Evolutionary conservation across 805 yeast species (phyloP).

Genomic region (Sugiyamaella chiloensis): DNA sequence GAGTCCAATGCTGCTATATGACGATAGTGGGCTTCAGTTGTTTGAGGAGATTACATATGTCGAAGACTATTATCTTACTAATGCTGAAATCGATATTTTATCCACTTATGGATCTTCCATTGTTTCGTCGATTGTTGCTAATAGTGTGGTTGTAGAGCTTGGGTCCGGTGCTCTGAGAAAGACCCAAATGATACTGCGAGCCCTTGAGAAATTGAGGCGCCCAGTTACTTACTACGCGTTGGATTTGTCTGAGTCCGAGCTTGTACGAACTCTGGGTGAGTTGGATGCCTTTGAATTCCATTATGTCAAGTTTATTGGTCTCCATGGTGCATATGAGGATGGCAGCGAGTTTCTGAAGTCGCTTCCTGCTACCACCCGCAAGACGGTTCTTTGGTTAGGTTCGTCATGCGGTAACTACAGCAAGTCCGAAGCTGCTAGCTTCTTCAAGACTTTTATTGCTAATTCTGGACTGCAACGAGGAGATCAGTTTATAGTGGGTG

Average conservation of each 20-base stretch:
- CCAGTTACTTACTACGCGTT: background rate
- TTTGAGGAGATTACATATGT: background rate
- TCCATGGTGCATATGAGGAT: background rate
- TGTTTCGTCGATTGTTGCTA: background rate
- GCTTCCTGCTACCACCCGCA: background rate
- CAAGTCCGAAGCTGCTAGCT: background rate
- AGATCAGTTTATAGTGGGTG: constrained; percentile 1
- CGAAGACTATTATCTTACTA: constrained; percentile 1
- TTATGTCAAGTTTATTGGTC: background rate
- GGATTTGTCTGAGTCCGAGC: constrained; percentile 1
- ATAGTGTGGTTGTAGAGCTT: constrained; percentile 1
- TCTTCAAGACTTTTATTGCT: background rate
- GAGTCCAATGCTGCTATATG: constrained; percentile 3
- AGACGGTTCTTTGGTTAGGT: background rate
- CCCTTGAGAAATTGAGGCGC: background rate
- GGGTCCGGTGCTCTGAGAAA: constrained; percentile 1
- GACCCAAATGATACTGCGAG: background rate
- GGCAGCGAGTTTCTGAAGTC: background rate
- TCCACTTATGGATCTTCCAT: background rate
- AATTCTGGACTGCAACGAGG: background rate
- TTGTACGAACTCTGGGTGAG: background rate
- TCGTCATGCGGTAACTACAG: constrained; percentile 1
- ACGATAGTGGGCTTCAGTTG: background rate
- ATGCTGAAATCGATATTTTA: background rate
- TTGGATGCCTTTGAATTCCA: background rate